Percentiles rank a stretch among this genome's conserved stretches.
Conservation (phyloP, 2,329 filamentous ascomycete genomes). For the Fusarium piperis region DNA sequence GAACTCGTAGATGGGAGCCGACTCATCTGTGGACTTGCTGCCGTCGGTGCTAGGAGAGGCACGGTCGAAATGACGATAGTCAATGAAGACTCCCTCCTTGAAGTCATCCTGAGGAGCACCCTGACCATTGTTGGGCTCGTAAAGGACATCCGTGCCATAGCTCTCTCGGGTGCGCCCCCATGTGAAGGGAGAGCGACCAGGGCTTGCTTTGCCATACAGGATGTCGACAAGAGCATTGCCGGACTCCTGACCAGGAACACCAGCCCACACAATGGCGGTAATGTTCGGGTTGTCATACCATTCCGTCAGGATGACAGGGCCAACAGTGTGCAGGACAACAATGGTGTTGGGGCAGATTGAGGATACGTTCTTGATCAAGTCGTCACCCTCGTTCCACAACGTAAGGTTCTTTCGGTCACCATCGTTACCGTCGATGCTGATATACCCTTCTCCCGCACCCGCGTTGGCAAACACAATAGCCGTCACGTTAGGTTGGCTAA, state of each 20-base stretch:
- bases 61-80: slow-evolving; percentile 74
- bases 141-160: slow-evolving; percentile 75
- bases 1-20: slow-evolving; percentile 80
- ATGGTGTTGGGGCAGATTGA: slow-evolving; percentile 86
- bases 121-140: slow-evolving; percentile 74
- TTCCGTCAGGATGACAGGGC: slow-evolving; percentile 79
- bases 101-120: slow-evolving; percentile 78
- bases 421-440: slow-evolving; percentile 81
- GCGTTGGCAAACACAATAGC: slow-evolving; percentile 92
- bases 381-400: slow-evolving; percentile 84
- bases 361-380: slow-evolving; percentile 82
- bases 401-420: slow-evolving; percentile 95
- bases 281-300: slow-evolving; percentile 82
- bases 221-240: slow-evolving; percentile 83
- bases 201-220: slow-evolving; percentile 84
- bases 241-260: slow-evolving; percentile 83
- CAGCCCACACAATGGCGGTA: slow-evolving; percentile 85
- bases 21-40: slow-evolving; percentile 34
- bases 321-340: slow-evolving; percentile 87
- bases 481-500: slow-evolving; percentile 70
- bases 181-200: slow-evolving; percentile 83
- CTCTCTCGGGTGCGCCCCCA: slow-evolving; percentile 74
- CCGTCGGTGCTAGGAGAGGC: slow-evolving; percentile 47
- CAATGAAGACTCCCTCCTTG: slow-evolving; percentile 81
- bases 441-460: slow-evolving; percentile 86